Evolutionary conservation across 345 rosid species (phyloP).

Genomic region (Microcos paniculata): DNA sequence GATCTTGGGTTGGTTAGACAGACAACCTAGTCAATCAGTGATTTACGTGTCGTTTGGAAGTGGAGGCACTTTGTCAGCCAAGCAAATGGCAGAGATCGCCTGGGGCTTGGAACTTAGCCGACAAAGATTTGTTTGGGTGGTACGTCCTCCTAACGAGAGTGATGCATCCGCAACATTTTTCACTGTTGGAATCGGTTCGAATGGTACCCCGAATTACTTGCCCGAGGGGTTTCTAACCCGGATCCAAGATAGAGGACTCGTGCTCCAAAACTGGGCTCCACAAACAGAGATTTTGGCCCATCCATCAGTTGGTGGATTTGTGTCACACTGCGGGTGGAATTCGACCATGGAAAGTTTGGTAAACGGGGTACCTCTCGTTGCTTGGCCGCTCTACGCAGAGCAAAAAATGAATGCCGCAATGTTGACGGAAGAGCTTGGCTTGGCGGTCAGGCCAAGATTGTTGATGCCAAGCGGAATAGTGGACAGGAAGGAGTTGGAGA

Average conservation of each 20-base stretch:
- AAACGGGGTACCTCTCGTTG: conserved; percentile 49
- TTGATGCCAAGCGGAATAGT: conserved; percentile 18
- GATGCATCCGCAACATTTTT: conserved; percentile 25
- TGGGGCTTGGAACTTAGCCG: conserved; percentile 60
- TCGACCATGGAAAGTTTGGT: conserved; percentile 55
- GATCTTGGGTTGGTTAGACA: conserved; percentile 45
- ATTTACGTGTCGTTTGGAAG: conserved; percentile 66
- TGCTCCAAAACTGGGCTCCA: conserved; percentile 61
- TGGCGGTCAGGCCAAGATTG: conserved; percentile 35
- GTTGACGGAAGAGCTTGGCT: conserved; percentile 43
- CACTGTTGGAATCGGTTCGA: background rate
- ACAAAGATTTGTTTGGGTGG: conserved; percentile 36
- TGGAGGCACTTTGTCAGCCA: conserved; percentile 49
- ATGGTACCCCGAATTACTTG: conserved; percentile 22
- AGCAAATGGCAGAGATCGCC: conserved; percentile 55
- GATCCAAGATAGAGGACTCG: conserved; percentile 11
- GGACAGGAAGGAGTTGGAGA: conserved; percentile 42
- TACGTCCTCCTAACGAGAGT: conserved; percentile 24
- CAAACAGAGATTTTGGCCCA: conserved; percentile 54
- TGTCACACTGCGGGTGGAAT: conserved; percentile 76
- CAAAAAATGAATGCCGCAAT: conserved; percentile 54
- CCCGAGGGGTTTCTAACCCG: conserved; percentile 56
- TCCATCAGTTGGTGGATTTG: conserved; percentile 56
- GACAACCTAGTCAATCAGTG: conserved; percentile 46
- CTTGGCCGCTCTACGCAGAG: conserved; percentile 54